These are phyloP conservation scores for Acanthamoeba lenticulata DNA, from an alignment of 208 protist genomes.

Conservation along the genomic window DNA sequence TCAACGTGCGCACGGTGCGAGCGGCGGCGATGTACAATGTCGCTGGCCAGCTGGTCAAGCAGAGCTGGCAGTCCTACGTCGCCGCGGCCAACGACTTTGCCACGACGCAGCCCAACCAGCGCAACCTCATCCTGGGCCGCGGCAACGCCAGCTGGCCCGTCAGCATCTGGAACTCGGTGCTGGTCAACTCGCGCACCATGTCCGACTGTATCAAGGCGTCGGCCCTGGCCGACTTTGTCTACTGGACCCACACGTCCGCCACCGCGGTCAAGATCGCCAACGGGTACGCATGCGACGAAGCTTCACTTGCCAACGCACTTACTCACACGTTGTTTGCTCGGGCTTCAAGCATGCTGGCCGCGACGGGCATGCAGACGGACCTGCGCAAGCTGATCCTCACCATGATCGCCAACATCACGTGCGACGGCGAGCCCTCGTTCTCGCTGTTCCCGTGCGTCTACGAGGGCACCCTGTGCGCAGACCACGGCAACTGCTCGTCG, in stretches of 20 bases:
- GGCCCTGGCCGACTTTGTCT: slow-evolving; percentile 11
- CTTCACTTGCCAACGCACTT: not conserved
- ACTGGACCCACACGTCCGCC: not conserved
- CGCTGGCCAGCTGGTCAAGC: not conserved
- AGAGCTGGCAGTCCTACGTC: not conserved
- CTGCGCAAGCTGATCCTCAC: not conserved
- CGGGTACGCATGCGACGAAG: not conserved
- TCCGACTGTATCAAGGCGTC: not conserved
- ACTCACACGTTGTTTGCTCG: not conserved
- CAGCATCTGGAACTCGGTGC: not conserved
- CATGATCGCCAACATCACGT: slow-evolving; percentile 38
- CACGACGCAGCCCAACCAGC: not conserved
- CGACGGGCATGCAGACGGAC: not conserved
- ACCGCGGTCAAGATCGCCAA: not conserved
- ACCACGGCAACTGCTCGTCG: slow-evolving; percentile 34
- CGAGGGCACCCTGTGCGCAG: slow-evolving; percentile 13
- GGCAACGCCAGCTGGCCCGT: slow-evolving; percentile 25
- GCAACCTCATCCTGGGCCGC: not conserved
- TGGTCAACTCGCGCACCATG: not conserved
- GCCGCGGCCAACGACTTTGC: slow-evolving; percentile 42
- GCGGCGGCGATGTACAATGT: slow-evolving; percentile 23
- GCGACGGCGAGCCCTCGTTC: not conserved
- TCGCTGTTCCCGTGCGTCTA: not conserved
- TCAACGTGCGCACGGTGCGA: slow-evolving; percentile 11
- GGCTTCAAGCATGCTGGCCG: not conserved